phyloP scores from a whole-genome alignment of 2,329 filamentous ascomycete species.

The Calonectria fujianensis region DNA sequence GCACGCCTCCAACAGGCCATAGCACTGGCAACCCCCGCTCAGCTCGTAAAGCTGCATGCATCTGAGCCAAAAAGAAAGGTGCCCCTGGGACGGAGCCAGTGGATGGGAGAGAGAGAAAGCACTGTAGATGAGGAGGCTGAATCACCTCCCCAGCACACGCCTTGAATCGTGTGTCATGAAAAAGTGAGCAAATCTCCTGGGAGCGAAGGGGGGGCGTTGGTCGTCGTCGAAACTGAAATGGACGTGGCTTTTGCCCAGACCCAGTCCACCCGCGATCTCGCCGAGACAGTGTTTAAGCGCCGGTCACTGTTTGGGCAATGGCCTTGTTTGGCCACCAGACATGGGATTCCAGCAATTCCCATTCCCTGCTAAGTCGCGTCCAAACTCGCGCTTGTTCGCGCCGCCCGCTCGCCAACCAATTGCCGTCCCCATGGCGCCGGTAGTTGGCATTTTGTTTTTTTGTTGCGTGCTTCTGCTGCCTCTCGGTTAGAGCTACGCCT shows the following conservation, averaged over 20 bases:
- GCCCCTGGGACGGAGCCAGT: neutral
- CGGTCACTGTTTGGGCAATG: constrained; percentile 32
- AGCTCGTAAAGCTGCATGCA: constrained; percentile 36
- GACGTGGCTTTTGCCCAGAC: constrained; percentile 46
- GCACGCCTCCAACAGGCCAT: constrained; percentile 8
- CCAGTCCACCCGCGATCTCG: constrained; percentile 52
- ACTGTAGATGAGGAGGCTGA: constrained; percentile 23
- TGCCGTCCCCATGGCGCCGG: constrained; percentile 40
- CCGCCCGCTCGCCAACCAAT: constrained; percentile 30
- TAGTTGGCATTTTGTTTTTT: constrained; percentile 36
- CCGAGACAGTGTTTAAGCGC: constrained; percentile 53
- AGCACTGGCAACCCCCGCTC: constrained; percentile 8
- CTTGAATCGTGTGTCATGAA: constrained; percentile 31
- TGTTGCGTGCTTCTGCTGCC: constrained; percentile 24
- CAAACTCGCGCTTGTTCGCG: constrained; percentile 36
- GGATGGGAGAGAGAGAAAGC: constrained; percentile 1
- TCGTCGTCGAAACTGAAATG: constrained; percentile 43
- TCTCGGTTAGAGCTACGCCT: constrained; percentile 20
- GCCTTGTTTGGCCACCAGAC: constrained; percentile 40
- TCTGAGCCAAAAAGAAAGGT: constrained; percentile 34
- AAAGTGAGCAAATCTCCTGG: constrained; percentile 27
- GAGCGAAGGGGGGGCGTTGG: constrained; percentile 33
- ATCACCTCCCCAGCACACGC: constrained; percentile 21
- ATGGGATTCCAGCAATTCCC: constrained; percentile 52
- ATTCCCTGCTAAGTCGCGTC: constrained; percentile 45